Evolutionary conservation across 805 yeast species (phyloP), one percentile per base, ranked within the genome.

Genomic region (Middelhovenomyces tepae): DNA sequence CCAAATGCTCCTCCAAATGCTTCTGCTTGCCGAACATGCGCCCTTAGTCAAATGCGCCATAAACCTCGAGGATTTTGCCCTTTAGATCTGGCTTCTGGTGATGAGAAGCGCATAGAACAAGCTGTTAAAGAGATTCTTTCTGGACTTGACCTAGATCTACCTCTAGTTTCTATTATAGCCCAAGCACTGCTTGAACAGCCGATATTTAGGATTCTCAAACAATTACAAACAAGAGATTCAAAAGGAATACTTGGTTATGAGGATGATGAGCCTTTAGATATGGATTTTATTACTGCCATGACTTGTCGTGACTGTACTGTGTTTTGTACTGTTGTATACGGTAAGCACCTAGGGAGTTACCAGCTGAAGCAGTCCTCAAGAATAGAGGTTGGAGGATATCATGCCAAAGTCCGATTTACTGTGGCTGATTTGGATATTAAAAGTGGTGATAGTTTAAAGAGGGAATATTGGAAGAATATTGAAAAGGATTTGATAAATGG

Each of bases 241-340:
- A 47, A 38, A 45, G 60, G 38, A 27, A 32, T 41, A n/a, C 40
- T 48, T 11, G 30, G 20, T 9, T 50, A 35, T 18, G 18, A 18
- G 15, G 28, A 14, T 23, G 22, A 35, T 8, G 42, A 49, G 5
- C 62, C 59, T 34, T 64, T 67, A 3, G 57, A 58, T 40, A 56
- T 52, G 6, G 58, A 55, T 28, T 51, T 71, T 27, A 54, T 65
- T 8, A 42, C 65, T 19, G 67, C 69, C 4, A 74, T 74, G 79
- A 60, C 78, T 1, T 50, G 67, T 20, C 57, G 81, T 22, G 81
- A 74, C 47, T 74, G 74, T 17, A 73, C 78, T 0, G 44, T 75
- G 11, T 64, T 73, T 32, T 42, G 72, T 11, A 64, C 65, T 32
- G 54, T 67, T 33, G 28, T 22, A 7, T 28, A n/a, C 8, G 60